Conservation (phyloP, 129 eudicot genomes). For the Lactuca saligna region DNA sequence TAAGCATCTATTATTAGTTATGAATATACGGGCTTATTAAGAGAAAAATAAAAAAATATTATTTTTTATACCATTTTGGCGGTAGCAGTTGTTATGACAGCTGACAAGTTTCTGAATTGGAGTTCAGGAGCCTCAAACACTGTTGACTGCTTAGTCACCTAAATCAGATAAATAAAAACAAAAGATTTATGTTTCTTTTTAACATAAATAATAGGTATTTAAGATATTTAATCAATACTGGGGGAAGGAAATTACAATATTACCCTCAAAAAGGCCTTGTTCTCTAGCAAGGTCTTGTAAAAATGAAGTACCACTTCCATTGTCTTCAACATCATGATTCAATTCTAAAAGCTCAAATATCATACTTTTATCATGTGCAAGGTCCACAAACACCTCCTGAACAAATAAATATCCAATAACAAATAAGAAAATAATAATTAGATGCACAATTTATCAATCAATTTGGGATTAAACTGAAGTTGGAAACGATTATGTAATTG, state of each 20-base stretch:
- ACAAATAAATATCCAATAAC: slow-evolving; percentile 19
- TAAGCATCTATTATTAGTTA: too few relatives aligned
- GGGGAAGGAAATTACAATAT: slow-evolving; percentile 37
- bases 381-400: slow-evolving; percentile 89
- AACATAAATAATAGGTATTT: too few relatives aligned
- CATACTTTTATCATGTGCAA: slow-evolving; percentile 76
- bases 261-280: slow-evolving; percentile 85
- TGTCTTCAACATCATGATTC: slow-evolving; percentile 68
- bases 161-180: too few relatives aligned
- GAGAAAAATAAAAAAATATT: too few relatives aligned
- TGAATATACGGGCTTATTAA: too few relatives aligned
- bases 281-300: slow-evolving; percentile 88
- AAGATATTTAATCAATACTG: slow-evolving; percentile 2
- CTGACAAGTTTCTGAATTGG: too few relatives aligned
- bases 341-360: slow-evolving; percentile 77
- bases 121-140: too few relatives aligned
- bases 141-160: too few relatives aligned
- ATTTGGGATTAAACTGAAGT: neutral
- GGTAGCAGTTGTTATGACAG: too few relatives aligned
- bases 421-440: neutral
- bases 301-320: slow-evolving; percentile 89
- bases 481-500: too few relatives aligned
- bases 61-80: too few relatives aligned
- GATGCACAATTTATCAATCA: neutral
- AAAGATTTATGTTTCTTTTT: too few relatives aligned